Base-by-base conservation (phyloP, 768 basidiomycete genomes). In the Suillus bovinus region DNA sequence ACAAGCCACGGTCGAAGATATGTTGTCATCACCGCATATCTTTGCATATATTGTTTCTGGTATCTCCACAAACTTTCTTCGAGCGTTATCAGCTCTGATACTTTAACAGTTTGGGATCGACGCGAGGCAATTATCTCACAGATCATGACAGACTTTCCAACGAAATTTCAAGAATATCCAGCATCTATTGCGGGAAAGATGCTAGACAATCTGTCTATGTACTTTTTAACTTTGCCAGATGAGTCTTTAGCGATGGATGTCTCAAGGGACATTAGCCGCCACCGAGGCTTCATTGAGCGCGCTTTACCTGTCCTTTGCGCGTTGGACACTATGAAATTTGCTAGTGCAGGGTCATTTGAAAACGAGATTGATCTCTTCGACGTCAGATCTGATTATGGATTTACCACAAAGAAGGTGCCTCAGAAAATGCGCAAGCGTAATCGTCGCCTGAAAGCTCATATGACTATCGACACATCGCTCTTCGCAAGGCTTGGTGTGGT, bases 71-170 rank as follows among this genome's bases (percentile, higher is more conserved):
- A 16, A n/a, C 17, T 17, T 52, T 8, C 0, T 24, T 6, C 24
- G 13, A 1, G 38, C 10, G n/a, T 41, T 7, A 38, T 20, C 33
- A 27, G 16, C 46, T 62, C 63, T 56, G 66, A 42, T 0, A 20
- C 31, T 13, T 4, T 24, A n/a, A 42, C 55, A 73, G 74, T 59
- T 33, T 60, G 61, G 54, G 61, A 67, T n/a, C 58, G 42, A 13
- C 58, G 50, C 24, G 53, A 36, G n/a, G 17, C 38, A 22, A n/a
- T 78, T 24, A 61, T 66, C 44, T 22, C 38, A 44, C 74, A 67
- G 69, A 74, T 81, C 33, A 20, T 80, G n/a, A 63, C 70, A 17
- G 58, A 63, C 17, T 81, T 78, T 58, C 80, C 79, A 2, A 61
- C 55, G 0, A 66, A 66, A 49, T 63, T 70, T 8, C 64, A 65